Conservation (phyloP, 768 basidiomycete genomes). For the Epithele typhae region DNA sequence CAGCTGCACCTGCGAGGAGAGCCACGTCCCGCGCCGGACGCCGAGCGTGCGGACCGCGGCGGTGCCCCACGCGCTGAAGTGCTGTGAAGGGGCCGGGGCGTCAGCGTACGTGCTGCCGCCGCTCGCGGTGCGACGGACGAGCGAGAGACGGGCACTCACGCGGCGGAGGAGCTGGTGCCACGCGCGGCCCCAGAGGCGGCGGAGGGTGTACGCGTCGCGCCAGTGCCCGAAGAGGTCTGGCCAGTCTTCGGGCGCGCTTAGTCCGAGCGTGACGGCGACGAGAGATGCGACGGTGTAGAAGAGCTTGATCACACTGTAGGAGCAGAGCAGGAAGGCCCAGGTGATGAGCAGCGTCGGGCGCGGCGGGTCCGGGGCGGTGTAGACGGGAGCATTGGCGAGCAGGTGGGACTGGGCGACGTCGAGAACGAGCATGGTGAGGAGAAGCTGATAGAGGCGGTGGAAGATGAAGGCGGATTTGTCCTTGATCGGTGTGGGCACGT, state of each 20-base stretch:
- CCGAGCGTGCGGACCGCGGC: conserved; percentile 4
- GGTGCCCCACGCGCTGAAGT: conserved; percentile 11
- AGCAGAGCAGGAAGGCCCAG: background rate
- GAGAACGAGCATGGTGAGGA: conserved; percentile 2
- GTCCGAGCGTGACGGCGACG: conserved; percentile 9
- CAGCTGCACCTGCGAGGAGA: conserved; percentile 18
- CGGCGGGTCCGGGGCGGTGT: background rate
- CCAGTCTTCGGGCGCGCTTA: conserved; percentile 10
- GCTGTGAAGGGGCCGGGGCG: background rate
- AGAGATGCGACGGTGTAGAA: conserved; percentile 3
- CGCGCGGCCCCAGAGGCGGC: conserved; percentile 17
- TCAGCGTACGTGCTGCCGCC: background rate
- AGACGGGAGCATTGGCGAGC: background rate
- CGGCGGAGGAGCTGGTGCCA: conserved; percentile 20
- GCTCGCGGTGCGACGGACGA: no score
- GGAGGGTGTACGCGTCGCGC: conserved; percentile 17
- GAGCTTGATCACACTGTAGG: conserved; percentile 8
- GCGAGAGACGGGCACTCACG: conserved; percentile 1
- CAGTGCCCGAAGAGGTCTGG: conserved; percentile 16
- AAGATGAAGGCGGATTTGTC: conserved; percentile 6
- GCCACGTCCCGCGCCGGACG: conserved; percentile 9
- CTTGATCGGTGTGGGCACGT: conserved; percentile 8
- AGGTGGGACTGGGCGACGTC: conserved; percentile 8
- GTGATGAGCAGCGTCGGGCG: background rate
- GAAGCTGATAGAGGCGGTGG: conserved; percentile 1